These are phyloP conservation scores for Fusarium nelsonii DNA, from an alignment of 2,329 filamentous ascomycete genomes.

Conservation along the genomic window DNA sequence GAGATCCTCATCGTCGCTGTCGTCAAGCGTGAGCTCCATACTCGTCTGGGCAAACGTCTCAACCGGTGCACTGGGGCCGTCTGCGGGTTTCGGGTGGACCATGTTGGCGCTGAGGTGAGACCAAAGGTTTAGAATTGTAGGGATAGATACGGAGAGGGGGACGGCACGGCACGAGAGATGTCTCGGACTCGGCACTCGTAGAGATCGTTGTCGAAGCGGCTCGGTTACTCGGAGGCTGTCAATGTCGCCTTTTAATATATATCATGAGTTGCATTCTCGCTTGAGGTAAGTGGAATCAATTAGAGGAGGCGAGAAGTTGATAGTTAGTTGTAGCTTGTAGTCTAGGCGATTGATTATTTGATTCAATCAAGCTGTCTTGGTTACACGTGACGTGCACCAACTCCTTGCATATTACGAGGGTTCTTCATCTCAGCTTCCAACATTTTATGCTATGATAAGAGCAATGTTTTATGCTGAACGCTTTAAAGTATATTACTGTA, in stretches of 20 bases:
- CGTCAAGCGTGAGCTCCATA: constrained; percentile 54
- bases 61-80: constrained; percentile 34
- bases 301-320: not conserved
- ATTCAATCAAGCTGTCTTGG: constrained; percentile 24
- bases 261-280: constrained; percentile 28
- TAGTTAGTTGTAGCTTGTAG: not conserved
- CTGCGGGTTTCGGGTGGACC: constrained; percentile 43
- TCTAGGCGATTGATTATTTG: not conserved
- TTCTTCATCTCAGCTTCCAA: not conserved
- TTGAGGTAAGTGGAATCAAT: constrained; percentile 4
- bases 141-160: not conserved
- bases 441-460: not conserved
- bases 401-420: constrained; percentile 19
- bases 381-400: constrained; percentile 38
- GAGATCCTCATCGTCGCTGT: constrained; percentile 53
- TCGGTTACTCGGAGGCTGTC: constrained; percentile 13
- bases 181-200: not conserved
- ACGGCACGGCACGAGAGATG: not conserved
- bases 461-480: not conserved
- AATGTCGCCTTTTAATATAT: constrained; percentile 29
- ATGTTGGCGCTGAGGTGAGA: constrained; percentile 34
- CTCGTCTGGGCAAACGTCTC: constrained; percentile 58
- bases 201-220: not conserved
- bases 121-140: not conserved
- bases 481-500: not conserved